Percentiles rank a stretch among this genome's conserved stretches.
Evolutionary conservation across 768 basidiomycete genomes (phyloP).

Genomic region (Tulasnella sp.): DNA sequence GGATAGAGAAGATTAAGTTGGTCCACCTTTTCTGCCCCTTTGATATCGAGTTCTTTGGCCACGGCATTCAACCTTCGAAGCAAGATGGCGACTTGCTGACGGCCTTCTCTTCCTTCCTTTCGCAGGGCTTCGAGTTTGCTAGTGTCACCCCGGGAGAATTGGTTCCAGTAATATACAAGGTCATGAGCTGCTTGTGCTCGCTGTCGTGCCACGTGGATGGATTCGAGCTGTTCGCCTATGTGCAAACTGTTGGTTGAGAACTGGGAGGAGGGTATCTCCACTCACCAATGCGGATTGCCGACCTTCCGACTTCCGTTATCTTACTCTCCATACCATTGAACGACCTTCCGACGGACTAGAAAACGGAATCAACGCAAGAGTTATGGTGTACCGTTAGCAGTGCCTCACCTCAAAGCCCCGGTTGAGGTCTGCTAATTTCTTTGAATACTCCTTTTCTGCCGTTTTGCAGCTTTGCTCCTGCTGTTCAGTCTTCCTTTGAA

Average conservation of each 20-base stretch:
- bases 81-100: constrained; percentile 78
- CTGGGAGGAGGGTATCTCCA: background rate
- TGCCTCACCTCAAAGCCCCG: constrained; percentile 77
- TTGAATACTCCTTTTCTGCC: constrained; percentile 87
- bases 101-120: constrained; percentile 81
- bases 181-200: constrained; percentile 90
- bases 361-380: background rate
- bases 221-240: constrained; percentile 88
- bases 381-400: background rate
- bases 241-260: background rate
- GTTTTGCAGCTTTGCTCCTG: constrained; percentile 84
- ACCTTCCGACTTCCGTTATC: constrained; percentile 87
- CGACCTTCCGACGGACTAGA: constrained; percentile 72
- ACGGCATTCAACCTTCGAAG: constrained; percentile 74
- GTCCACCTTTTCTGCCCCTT: constrained; percentile 74
- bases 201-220: constrained; percentile 81
- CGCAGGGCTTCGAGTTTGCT: constrained; percentile 57
- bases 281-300: constrained; percentile 85
- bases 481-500: constrained; percentile 78
- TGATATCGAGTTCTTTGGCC: constrained; percentile 86
- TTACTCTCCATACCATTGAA: constrained; percentile 82
- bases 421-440: constrained; percentile 85
- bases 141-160: constrained; percentile 74
- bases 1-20: background rate
- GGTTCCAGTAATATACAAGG: constrained; percentile 86